Evolutionary conservation across 2,329 filamentous ascomycete genomes (phyloP).

Genomic region (Paecilomyces fulvus): DNA sequence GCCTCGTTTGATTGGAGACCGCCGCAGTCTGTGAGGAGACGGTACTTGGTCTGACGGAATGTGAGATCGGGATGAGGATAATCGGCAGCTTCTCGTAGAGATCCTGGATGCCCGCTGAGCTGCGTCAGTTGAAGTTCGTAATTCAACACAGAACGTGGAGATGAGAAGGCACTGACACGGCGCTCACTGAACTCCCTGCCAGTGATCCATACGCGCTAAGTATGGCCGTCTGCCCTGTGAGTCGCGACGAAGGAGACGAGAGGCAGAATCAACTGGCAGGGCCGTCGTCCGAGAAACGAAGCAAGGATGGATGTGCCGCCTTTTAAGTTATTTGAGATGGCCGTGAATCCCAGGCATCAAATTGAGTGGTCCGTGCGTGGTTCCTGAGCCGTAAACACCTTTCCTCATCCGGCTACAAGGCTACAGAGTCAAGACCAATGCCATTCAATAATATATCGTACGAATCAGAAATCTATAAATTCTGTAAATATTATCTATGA

Average conservation of each 20-base stretch:
- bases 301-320: not conserved
- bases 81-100: not conserved
- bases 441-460: too few species aligned
- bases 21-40: not conserved
- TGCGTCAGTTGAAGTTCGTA: not conserved
- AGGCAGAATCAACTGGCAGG: constrained; percentile 16
- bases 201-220: not conserved
- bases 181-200: not conserved
- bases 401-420: not conserved
- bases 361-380: not conserved
- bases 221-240: not conserved
- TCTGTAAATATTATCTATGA: not conserved
- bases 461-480: not conserved
- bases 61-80: not conserved
- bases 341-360: constrained; percentile 19
- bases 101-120: not conserved
- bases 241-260: constrained; percentile 14
- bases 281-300: constrained; percentile 28
- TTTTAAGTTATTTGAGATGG: not conserved
- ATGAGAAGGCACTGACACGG: not conserved
- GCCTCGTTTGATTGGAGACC: not conserved
- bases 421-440: too few species aligned
- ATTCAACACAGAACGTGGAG: not conserved
- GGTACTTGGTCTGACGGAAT: not conserved
- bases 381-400: constrained; percentile 16